phyloP scores from a whole-genome alignment of 805 yeast species.

The Aciculoconidium aculeatum region DNA sequence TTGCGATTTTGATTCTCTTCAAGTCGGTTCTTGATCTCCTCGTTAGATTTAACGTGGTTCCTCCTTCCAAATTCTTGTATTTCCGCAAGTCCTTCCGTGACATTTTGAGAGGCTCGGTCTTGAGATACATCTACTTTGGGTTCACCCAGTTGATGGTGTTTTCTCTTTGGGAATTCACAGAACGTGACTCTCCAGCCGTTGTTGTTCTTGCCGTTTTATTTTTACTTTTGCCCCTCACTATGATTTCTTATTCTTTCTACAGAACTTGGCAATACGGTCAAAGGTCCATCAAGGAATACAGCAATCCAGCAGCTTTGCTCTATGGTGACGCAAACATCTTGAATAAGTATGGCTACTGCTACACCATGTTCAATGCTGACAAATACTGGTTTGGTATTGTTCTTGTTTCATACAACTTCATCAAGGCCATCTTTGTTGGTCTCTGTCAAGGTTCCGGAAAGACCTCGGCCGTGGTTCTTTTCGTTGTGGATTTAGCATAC shows the following conservation, averaged over 20 bases:
- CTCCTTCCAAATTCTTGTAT: conserved; percentile 39
- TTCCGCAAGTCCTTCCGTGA: conserved; percentile 52
- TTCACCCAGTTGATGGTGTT: conserved; percentile 75
- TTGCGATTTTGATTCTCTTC: conserved; percentile 51
- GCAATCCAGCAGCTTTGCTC: conserved; percentile 82
- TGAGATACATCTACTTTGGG: conserved; percentile 78
- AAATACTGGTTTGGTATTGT: conserved; percentile 81
- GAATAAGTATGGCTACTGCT: conserved; percentile 80
- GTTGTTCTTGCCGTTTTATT: conserved; percentile 74
- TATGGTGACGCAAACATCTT: conserved; percentile 73
- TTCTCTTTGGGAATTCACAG: conserved; percentile 83
- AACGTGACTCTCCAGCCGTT: conserved; percentile 81
- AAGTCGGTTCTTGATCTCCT: conserved; percentile 47
- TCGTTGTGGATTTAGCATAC: conserved; percentile 69
- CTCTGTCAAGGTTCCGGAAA: conserved; percentile 78
- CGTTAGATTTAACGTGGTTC: conserved; percentile 44
- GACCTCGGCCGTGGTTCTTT: conserved; percentile 71
- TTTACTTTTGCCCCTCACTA: conserved; percentile 52
- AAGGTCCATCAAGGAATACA: conserved; percentile 50
- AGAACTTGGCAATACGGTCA: conserved; percentile 61
- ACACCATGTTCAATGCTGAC: conserved; percentile 79
- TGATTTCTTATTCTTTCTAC: conserved; percentile 60
- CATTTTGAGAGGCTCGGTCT: conserved; percentile 70
- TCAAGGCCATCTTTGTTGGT: conserved; percentile 69
- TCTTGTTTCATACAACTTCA: conserved; percentile 50